Conservation (phyloP, 2,329 filamentous ascomycete species). For the Verticillium albo-atrum region DNA sequence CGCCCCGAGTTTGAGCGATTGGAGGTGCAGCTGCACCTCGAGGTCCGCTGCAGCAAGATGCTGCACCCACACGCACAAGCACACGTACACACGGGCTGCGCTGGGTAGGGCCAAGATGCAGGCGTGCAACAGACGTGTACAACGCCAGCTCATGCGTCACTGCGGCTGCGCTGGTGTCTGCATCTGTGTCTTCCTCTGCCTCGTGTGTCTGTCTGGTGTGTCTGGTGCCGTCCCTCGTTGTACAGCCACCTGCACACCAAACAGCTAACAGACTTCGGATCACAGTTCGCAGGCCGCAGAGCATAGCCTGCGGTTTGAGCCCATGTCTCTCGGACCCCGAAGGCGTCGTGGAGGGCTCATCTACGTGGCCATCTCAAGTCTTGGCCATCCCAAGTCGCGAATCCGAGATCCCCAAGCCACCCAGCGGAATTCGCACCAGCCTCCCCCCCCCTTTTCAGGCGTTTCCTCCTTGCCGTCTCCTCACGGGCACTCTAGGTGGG, state of each 20-base stretch:
- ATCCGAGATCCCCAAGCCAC: background rate
- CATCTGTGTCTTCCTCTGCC: too few relatives aligned
- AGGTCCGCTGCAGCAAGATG: background rate
- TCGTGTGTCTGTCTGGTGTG: background rate
- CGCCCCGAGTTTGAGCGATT: background rate
- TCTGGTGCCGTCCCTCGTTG: background rate
- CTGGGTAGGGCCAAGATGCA: background rate
- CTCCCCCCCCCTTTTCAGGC: background rate
- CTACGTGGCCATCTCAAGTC: background rate
- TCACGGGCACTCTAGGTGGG: too few relatives aligned
- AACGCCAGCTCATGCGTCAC: background rate
- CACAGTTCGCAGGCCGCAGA: background rate
- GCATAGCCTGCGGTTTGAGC: background rate
- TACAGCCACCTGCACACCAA: background rate
- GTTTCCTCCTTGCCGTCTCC: too few relatives aligned
- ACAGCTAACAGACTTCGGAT: background rate
- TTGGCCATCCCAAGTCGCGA: background rate
- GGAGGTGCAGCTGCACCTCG: background rate
- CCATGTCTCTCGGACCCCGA: background rate
- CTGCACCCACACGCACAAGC: background rate
- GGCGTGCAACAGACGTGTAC: background rate
- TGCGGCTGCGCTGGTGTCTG: too few relatives aligned
- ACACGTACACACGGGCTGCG: background rate
- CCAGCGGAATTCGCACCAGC: background rate
- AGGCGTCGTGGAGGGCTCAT: background rate